Base-by-base conservation (phyloP, 306 rosid species). In the Acacia acuminata region DNA sequence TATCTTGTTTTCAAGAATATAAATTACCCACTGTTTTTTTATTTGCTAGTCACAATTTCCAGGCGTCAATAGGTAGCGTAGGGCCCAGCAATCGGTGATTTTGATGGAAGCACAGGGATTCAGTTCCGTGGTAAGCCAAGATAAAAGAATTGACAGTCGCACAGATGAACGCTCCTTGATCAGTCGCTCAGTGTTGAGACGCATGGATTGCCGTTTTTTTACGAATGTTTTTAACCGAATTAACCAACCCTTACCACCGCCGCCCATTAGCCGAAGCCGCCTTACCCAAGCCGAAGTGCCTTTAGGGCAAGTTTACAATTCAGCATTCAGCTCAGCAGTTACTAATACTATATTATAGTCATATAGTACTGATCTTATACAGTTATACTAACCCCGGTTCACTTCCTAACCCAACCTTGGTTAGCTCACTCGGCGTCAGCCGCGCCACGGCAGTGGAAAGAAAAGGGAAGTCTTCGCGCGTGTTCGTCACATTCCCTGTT, bases 361-460 rank as follows among this genome's bases (percentile, higher is more conserved):
- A 10, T 66, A 34, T 67, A 4, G 19, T 38, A 36, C 38, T 36
- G 44, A 7, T 40, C 19, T 14, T 13, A 47, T 47, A 47, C 48
- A 2, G 7, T 43, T 43, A 71, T 48, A 47, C 58, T 71, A 74
- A 48, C 68, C 45, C 50, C 17, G 44, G 22, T 84, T 77, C 55
- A 80, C 25, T n/a, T 50, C 22, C 71, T 45, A 82, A 82, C 81
- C 73, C 61, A 83, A 82, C 79, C 86, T n/a, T 38, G 81, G 84
- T 88, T 81, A 75, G 82, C 22, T 69, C 70, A 82, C 73, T 79
- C 75, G 71, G 76, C 83, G 66, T 14, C 32, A 85, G 90, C 89
- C 88, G 81, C 87, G 84, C 90, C 84, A 47, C 56, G 60, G 32
- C 7, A 50, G 25, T 4, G 75, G n/a, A n/a, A n/a, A 15, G 43